These are phyloP conservation scores for Malassezia japonica DNA, from an alignment of 1,284 basidiomycete genomes.

Conservation along the genomic window DNA sequence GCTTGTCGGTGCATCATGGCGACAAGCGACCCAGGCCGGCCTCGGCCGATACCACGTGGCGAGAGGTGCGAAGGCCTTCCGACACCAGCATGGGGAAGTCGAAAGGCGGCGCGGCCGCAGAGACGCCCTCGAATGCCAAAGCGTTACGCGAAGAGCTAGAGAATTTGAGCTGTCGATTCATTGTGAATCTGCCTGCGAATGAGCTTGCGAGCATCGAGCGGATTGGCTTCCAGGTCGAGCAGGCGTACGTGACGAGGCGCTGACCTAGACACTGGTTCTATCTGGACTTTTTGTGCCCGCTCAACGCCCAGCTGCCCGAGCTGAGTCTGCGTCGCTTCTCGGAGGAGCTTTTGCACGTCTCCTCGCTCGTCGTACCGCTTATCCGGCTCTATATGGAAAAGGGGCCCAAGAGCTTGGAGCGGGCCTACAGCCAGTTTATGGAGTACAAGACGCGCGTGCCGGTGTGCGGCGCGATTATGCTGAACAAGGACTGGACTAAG, in stretches of 20 bases:
- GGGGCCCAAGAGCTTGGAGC: conserved; percentile 36
- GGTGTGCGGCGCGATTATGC: conserved; percentile 94
- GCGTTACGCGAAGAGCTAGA: conserved; percentile 45
- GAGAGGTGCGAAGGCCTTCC: neutral
- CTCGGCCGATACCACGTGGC: conserved; percentile 1
- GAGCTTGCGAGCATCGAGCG: conserved; percentile 83
- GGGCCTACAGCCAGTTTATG: conserved; percentile 44
- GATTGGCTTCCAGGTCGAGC: conserved; percentile 97
- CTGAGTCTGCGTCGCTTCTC: conserved; percentile 74
- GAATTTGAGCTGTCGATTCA: conserved; percentile 61
- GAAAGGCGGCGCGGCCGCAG: neutral
- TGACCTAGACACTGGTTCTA: conserved; percentile 89
- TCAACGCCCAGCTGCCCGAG: conserved; percentile 76
- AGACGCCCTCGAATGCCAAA: neutral
- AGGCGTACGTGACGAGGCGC: conserved; percentile 63
- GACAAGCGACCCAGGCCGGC: too few relatives aligned
- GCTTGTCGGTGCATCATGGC: too few relatives aligned
- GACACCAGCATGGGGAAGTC: conserved; percentile 2
- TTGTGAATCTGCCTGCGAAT: conserved; percentile 87
- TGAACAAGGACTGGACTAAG: conserved; percentile 77
- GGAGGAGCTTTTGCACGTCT: conserved; percentile 61
- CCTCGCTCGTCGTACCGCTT: conserved; percentile 39
- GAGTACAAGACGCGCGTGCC: conserved; percentile 93
- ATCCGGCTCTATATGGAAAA: conserved; percentile 39
- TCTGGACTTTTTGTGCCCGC: conserved; percentile 83